phyloP scores from a whole-genome alignment of 352 stramenopile species.

The Globisporangium uncinulatum region DNA sequence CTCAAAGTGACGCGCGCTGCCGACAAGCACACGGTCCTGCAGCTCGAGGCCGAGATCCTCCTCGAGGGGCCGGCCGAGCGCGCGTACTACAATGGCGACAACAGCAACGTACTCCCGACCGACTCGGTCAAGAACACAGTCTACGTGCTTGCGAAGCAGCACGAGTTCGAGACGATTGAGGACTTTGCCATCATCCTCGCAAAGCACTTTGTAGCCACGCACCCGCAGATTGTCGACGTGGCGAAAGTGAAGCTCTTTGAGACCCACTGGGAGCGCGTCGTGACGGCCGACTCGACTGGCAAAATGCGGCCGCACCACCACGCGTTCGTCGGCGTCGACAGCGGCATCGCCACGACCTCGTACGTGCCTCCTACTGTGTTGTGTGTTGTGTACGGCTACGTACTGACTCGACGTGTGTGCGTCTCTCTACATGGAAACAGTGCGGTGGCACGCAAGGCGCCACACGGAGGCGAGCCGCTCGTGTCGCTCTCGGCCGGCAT shows the following conservation, averaged over 20 bases:
- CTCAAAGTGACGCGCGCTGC: conserved; percentile 81
- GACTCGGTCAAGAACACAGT: conserved; percentile 91
- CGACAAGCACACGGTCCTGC: conserved; percentile 69
- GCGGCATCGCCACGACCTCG: conserved; percentile 51
- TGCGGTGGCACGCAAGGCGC: conserved; percentile 46
- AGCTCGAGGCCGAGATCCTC: conserved; percentile 81
- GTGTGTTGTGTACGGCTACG: background rate
- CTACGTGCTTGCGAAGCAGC: conserved; percentile 84
- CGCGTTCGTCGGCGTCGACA: conserved; percentile 60
- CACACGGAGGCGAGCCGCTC: conserved; percentile 19
- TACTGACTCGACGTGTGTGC: background rate
- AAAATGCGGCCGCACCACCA: conserved; percentile 59
- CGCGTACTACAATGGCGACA: conserved; percentile 84
- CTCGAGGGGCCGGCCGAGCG: conserved; percentile 73
- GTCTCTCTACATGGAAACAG: conserved; percentile 16
- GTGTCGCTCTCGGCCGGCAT: conserved; percentile 56
- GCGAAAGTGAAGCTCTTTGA: conserved; percentile 75
- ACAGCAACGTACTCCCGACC: conserved; percentile 77
- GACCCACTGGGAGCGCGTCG: conserved; percentile 65
- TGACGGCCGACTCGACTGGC: conserved; percentile 47
- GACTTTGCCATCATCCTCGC: conserved; percentile 83
- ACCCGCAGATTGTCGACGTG: conserved; percentile 69
- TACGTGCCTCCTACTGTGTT: conserved; percentile 21
- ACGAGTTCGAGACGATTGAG: conserved; percentile 84
- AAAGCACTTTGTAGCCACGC: conserved; percentile 83